Percentiles rank a stretch among this genome's conserved stretches.
phyloP scores from a whole-genome alignment of 2,329 filamentous ascomycete genomes.

The Sporothrix protearum region DNA sequence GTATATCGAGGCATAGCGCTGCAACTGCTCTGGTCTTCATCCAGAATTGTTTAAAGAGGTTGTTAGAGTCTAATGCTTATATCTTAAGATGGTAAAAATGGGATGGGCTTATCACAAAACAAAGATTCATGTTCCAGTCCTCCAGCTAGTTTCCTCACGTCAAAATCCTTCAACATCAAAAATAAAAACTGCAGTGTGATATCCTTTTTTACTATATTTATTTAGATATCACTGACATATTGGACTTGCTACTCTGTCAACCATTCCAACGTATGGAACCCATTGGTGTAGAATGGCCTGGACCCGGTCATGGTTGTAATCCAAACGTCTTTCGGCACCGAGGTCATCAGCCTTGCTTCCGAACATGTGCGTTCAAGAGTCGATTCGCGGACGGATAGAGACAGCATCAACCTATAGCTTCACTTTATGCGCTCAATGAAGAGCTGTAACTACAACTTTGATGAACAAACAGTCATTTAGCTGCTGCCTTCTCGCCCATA shows the following conservation, averaged over 20 bases:
- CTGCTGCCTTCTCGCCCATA: neutral
- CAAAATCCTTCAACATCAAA: neutral
- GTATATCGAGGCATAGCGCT: too few species aligned
- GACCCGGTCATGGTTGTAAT: neutral
- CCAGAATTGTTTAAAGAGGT: too few species aligned
- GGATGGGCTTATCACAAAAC: too few species aligned
- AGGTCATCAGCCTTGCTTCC: neutral
- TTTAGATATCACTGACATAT: neutral
- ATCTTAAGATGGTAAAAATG: too few species aligned
- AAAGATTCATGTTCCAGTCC: too few species aligned
- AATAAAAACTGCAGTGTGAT: too few species aligned
- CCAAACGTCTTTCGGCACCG: constrained; percentile 7
- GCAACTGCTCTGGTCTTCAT: too few species aligned
- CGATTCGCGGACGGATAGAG: neutral
- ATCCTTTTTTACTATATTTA: neutral
- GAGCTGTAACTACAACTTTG: neutral
- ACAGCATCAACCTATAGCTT: neutral
- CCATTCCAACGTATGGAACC: neutral
- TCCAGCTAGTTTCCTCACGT: neutral
- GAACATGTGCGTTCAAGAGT: neutral
- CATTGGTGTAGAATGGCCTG: neutral
- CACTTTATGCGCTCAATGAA: neutral
- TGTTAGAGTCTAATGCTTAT: too few species aligned
- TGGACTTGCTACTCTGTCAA: neutral
- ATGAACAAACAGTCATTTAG: neutral